Evolutionary conservation across 768 basidiomycete genomes (phyloP), one percentile per base, ranked within the genome.

Genomic region (Tylopilus plumbeoviolaceoides): DNA sequence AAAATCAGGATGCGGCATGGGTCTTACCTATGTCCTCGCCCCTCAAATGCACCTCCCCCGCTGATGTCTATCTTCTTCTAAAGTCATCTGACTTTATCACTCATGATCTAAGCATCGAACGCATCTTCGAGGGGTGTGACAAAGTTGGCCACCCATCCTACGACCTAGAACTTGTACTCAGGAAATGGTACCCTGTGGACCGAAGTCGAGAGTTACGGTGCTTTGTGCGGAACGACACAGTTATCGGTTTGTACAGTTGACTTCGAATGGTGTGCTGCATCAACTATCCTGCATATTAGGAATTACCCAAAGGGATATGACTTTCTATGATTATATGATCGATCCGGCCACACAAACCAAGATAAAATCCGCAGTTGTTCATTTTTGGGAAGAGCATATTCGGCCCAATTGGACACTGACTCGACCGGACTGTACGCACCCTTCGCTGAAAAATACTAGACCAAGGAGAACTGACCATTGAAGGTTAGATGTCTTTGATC

Each of bases 71-170:
- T 69, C 77, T 95, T 50, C 73, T 95, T 0, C 79, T 98, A 57
- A 98, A 98, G 67, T 91, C 92, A 0, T 94, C 91, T 30, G 91
- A 95, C 67, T 95, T 95, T 59, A 75, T 93, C 50, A 77, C 80
- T 2, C 91, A 97, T 59, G 94, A 93, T 63, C 68, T 95, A 8
- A 77, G 75, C 50, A 59, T 69, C 2, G 75, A 75, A 3, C 71
- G 66, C 30, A 83, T 91, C 6, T 95, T 95, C 53, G 82, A 83
- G 17, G 83, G 80, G 0, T 90, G 89, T 59, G 30, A 23, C 23
- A n/a, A 43, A 14, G 48, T 39, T 15, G 51, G 59, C 35, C 46
- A 17, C 12, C 60, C 67, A 23, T 41, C 54, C 1, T 89, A 91
- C 63, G 75, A 83, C 23, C 74, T 90, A 5, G 94, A 98, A 65